These are phyloP conservation scores for Saccharomyces pastorianus DNA, from an alignment of 1,139 yeast genomes.

Conservation along the genomic window DNA sequence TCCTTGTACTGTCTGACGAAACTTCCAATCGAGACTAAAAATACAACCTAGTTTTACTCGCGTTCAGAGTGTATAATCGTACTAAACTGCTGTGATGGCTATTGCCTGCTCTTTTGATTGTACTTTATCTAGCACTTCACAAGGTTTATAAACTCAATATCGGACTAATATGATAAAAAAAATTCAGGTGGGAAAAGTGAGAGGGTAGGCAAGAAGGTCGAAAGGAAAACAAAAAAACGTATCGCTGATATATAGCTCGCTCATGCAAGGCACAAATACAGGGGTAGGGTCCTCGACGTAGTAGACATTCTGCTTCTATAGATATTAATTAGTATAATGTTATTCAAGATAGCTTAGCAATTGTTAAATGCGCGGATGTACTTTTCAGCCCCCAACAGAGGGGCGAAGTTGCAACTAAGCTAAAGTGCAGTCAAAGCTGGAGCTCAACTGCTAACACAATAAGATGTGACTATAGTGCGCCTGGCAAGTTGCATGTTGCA, in stretches of 20 bases:
- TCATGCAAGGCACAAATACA: neutral
- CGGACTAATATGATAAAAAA: neutral
- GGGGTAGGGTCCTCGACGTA: neutral
- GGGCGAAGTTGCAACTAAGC: neutral
- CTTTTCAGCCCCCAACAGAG: neutral
- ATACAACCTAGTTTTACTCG: neutral
- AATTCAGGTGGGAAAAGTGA: neutral
- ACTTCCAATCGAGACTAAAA: neutral
- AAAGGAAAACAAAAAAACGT: neutral
- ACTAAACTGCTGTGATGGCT: neutral
- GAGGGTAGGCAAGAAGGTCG: neutral
- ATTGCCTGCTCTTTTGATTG: neutral
- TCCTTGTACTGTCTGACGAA: neutral
- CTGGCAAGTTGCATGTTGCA: neutral
- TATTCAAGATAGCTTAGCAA: neutral
- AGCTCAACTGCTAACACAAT: neutral
- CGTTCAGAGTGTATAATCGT: neutral
- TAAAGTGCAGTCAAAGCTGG: neutral
- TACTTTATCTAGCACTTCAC: neutral
- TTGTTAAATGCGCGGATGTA: neutral
- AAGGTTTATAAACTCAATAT: neutral
- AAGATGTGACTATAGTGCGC: neutral
- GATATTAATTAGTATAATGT: neutral
- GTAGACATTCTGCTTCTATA: neutral
- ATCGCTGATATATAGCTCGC: neutral